Evolutionary conservation across 179 eudicot species (phyloP).

Genomic region (Drosera spatulata): DNA sequence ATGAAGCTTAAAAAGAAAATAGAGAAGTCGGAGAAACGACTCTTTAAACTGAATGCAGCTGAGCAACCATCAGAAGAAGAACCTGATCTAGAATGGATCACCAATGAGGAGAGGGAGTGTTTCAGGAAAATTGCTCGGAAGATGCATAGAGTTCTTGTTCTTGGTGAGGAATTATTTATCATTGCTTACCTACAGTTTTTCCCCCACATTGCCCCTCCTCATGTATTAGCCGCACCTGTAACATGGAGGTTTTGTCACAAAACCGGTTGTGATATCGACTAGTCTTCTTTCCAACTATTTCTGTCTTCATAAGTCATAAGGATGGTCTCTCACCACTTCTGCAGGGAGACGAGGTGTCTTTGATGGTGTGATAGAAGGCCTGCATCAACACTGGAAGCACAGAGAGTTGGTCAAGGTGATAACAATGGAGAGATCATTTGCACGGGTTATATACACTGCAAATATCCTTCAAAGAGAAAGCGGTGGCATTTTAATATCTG

Average conservation of each 20-base stretch:
- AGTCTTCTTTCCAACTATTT: not conserved
- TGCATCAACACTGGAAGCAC: slow-evolving; percentile 99
- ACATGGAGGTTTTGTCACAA: no score
- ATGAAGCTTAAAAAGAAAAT: slow-evolving; percentile 78
- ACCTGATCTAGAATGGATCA: slow-evolving; percentile 62
- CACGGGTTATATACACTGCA: slow-evolving; percentile 60
- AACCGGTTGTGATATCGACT: no score
- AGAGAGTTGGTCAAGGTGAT: slow-evolving; percentile 84
- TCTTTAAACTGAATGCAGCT: slow-evolving; percentile 38
- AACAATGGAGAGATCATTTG: slow-evolving; percentile 56
- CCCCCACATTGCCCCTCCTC: no score
- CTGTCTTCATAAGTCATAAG: not conserved
- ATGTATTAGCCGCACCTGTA: no score
- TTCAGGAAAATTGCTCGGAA: slow-evolving; percentile 65
- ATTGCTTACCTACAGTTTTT: not conserved
- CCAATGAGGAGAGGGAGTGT: slow-evolving; percentile 83
- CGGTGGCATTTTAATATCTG: slow-evolving; percentile 61
- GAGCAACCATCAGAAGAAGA: slow-evolving; percentile 52
- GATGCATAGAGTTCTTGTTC: slow-evolving; percentile 48
- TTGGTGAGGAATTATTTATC: slow-evolving; percentile 43
- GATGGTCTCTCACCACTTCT: not conserved
- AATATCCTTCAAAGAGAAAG: slow-evolving; percentile 64
- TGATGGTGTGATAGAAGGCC: slow-evolving; percentile 89
- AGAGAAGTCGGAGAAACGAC: slow-evolving; percentile 34
- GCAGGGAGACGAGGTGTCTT: slow-evolving; percentile 90